Percentiles rank a stretch among this genome's conserved stretches.
phyloP scores from a whole-genome alignment of 2,329 filamentous ascomycete genomes.

The Diaporthe amygdali region DNA sequence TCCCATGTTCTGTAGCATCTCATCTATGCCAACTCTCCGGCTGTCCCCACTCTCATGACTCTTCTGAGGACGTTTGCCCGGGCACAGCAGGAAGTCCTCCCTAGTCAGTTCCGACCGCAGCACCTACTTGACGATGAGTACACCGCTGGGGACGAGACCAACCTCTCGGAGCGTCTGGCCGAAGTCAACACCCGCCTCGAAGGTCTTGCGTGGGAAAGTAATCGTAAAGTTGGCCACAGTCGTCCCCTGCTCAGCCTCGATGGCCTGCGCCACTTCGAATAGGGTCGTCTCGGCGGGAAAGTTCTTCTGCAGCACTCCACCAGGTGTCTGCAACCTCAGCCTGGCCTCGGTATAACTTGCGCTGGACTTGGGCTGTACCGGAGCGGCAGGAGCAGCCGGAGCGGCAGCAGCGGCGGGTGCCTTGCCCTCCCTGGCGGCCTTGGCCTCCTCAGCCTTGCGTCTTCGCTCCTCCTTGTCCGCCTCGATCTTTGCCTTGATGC shows the following conservation, averaged over 20 bases:
- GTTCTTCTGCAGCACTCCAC: conserved; percentile 83
- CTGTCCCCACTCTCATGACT: not conserved
- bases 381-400: conserved; percentile 50
- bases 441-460: conserved; percentile 83
- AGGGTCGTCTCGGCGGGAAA: conserved; percentile 89
- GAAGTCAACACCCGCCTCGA: conserved; percentile 72
- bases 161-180: conserved; percentile 92
- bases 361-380: conserved; percentile 63
- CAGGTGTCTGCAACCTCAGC: conserved; percentile 77
- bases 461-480: conserved; percentile 91
- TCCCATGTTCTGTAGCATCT: not conserved
- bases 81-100: not conserved
- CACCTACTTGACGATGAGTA: conserved; percentile 72
- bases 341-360: conserved; percentile 81
- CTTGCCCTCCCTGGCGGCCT: conserved; percentile 83
- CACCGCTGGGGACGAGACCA: conserved; percentile 88
- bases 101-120: not conserved
- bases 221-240: conserved; percentile 79
- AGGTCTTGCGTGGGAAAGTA: conserved; percentile 88
- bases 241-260: conserved; percentile 73
- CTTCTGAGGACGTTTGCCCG: not conserved
- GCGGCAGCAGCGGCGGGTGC: conserved; percentile 49
- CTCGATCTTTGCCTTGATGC: conserved; percentile 92
- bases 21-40: not conserved
- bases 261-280: conserved; percentile 84